Evolutionary conservation across 1,139 yeast genomes (phyloP).

Genomic region (Debaryomyces singareniensis): DNA sequence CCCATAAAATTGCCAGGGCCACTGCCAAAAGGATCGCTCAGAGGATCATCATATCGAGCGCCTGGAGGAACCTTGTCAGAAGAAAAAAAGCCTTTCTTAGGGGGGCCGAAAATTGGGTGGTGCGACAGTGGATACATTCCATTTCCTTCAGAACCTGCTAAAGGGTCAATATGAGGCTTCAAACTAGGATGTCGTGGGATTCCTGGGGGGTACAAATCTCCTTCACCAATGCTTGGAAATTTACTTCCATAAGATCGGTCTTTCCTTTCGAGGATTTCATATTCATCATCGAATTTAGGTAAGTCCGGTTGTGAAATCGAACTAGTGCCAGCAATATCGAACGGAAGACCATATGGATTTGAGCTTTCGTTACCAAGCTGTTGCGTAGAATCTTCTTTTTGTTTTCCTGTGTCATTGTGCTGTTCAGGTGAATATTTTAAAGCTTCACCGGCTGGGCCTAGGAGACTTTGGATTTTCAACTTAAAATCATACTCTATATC

Average conservation of each 20-base stretch:
- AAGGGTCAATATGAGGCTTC: slow-evolving; percentile 32
- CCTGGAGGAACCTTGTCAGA: slow-evolving; percentile 41
- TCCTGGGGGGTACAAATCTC: slow-evolving; percentile 49
- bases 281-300: slow-evolving; percentile 57
- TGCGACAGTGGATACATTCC: slow-evolving; percentile 51
- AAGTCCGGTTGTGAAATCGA: slow-evolving; percentile 20
- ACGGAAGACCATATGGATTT: slow-evolving; percentile 1
- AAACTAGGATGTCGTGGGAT: slow-evolving; percentile 34
- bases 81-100: slow-evolving; percentile 13
- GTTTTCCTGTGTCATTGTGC: too few species aligned
- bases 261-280: slow-evolving; percentile 24
- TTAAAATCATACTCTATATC: too few species aligned
- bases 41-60: slow-evolving; percentile 52
- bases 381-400: too few species aligned
- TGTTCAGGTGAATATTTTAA: too few species aligned
- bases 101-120: slow-evolving; percentile 42
- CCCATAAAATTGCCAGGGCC: too few species aligned
- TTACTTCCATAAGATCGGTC: slow-evolving; percentile 3
- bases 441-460: too few species aligned
- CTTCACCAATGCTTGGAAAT: slow-evolving; percentile 39
- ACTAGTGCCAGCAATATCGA: not conserved
- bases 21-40: slow-evolving; percentile 18
- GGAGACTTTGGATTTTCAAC: too few species aligned
- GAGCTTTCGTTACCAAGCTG: too few species aligned
- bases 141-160: slow-evolving; percentile 17